phyloP scores from a whole-genome alignment of 495 filamentous ascomycete genomes.

The Poronia punctata region DNA sequence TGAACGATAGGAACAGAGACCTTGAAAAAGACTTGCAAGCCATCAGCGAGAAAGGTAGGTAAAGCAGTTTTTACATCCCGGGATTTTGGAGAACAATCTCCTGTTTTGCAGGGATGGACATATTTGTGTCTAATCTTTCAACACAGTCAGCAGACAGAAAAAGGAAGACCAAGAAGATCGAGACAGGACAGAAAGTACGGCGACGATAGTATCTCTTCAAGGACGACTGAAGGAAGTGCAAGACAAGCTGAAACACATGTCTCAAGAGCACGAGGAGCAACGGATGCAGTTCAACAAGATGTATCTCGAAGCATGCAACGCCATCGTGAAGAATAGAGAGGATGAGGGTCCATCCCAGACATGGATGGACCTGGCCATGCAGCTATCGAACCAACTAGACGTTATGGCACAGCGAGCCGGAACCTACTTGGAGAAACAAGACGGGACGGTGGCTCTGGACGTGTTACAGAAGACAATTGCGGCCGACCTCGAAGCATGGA shows the following conservation, averaged over 20 bases:
- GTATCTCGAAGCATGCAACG: no score
- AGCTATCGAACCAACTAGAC: background rate
- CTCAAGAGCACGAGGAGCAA: background rate
- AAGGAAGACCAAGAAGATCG: background rate
- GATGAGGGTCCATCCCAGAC: background rate
- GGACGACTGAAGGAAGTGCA: background rate
- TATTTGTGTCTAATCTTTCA: background rate
- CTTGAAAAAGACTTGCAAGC: background rate
- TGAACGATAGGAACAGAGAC: background rate
- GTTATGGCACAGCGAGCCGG: background rate
- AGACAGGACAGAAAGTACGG: background rate
- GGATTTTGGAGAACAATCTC: no score
- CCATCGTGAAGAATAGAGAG: no score
- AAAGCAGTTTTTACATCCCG: no score
- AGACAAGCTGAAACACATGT: background rate
- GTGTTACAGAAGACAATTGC: background rate
- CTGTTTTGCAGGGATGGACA: background rate
- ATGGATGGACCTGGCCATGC: background rate
- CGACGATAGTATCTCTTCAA: background rate
- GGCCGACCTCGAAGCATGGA: background rate
- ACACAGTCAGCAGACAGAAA: background rate
- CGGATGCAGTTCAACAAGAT: background rate
- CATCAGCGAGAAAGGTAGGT: background rate
- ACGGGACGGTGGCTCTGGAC: background rate
- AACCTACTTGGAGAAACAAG: conserved; percentile 1